Evolutionary conservation across 2,329 filamentous ascomycete species (phyloP).

Genomic region (Stenocarpella maydis): DNA sequence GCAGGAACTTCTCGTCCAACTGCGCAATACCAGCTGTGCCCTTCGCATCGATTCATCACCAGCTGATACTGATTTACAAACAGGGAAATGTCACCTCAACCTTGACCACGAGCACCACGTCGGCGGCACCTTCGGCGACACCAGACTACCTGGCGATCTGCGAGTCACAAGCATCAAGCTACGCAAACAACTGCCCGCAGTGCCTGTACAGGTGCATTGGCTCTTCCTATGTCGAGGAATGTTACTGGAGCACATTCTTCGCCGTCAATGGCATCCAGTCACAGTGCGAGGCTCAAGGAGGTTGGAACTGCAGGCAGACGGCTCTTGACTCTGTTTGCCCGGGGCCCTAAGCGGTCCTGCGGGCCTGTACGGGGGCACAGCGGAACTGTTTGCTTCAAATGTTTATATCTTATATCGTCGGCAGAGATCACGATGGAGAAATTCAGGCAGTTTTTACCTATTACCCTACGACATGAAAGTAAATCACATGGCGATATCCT

Average conservation of each 20-base stretch:
- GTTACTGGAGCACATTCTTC: constrained; percentile 31
- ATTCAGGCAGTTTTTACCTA: no score
- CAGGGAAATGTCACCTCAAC: not conserved
- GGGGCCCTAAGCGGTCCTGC: not conserved
- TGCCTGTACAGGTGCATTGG: constrained; percentile 27
- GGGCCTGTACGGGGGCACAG: not conserved
- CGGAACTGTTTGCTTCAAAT: not conserved
- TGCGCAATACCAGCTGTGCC: not conserved
- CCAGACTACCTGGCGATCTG: constrained; percentile 31
- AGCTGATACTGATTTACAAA: not conserved
- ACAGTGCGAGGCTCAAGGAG: constrained; percentile 21
- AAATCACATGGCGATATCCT: no score
- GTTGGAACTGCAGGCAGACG: constrained; percentile 14
- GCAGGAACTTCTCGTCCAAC: not conserved
- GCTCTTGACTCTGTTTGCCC: constrained; percentile 28
- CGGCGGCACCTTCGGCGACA: constrained; percentile 20
- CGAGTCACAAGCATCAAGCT: constrained; percentile 23
- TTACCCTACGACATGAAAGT: no score
- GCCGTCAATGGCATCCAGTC: constrained; percentile 25
- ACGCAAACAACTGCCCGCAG: constrained; percentile 28
- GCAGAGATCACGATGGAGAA: no score
- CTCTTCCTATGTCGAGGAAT: constrained; percentile 6
- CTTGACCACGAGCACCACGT: constrained; percentile 3
- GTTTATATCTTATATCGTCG: no score
- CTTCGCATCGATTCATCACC: not conserved